These are phyloP conservation scores for Corchorus capsularis DNA, from an alignment of 345 rosid species.

Conservation along the genomic window DNA sequence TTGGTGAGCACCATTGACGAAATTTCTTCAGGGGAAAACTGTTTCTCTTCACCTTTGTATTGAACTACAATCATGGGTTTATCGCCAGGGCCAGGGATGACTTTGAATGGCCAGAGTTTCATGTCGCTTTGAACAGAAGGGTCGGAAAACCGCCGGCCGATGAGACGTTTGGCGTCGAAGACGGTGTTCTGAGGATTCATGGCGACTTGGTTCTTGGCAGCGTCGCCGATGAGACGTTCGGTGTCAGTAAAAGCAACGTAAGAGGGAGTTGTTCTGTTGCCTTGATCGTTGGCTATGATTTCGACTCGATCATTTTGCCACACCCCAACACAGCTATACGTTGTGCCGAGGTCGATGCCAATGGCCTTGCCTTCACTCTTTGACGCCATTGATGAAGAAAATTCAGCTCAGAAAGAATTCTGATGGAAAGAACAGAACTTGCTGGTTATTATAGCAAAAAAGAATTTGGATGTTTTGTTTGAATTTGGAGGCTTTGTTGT, in stretches of 20 bases:
- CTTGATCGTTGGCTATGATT: conserved; percentile 37
- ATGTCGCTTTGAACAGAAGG: conserved; percentile 30
- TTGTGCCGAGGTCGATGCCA: conserved; percentile 41
- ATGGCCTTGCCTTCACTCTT: conserved; percentile 27
- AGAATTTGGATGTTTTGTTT: too few relatives aligned
- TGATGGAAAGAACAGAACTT: too few relatives aligned
- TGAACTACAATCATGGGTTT: conserved; percentile 30
- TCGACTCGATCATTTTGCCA: conserved; percentile 36
- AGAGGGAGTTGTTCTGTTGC: conserved; percentile 37
- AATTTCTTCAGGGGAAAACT: conserved; percentile 25
- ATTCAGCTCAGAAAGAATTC: too few relatives aligned
- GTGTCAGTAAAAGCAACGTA: conserved; percentile 49
- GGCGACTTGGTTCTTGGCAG: conserved; percentile 45
- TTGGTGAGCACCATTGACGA: conserved; percentile 20
- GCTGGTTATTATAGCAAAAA: too few relatives aligned
- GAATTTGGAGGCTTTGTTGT: too few relatives aligned
- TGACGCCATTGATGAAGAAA: not conserved
- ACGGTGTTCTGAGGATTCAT: conserved; percentile 37
- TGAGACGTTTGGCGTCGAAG: conserved; percentile 31
- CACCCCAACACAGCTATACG: conserved; percentile 37
- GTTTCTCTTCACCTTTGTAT: conserved; percentile 29
- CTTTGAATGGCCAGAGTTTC: conserved; percentile 36
- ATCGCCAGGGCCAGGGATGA: conserved; percentile 24
- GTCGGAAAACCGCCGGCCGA: conserved; percentile 32
- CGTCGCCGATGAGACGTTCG: conserved; percentile 68